Conservation (phyloP, 106 monocot species). For the Allium cepa region DNA sequence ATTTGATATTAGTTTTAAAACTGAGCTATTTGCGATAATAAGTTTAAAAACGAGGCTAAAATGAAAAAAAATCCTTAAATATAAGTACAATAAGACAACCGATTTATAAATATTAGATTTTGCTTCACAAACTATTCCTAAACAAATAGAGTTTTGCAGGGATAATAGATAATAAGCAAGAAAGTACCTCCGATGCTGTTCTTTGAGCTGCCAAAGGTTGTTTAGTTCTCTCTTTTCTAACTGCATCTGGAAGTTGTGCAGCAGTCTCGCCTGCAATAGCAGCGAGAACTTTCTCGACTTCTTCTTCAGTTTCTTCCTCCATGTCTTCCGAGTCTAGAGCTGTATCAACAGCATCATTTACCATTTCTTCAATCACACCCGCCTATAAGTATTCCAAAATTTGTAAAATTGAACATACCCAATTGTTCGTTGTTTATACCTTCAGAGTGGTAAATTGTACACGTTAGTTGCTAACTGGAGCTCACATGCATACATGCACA, state of each 20-base stretch:
- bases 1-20: too few species aligned
- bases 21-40: too few species aligned
- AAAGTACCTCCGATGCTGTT: conserved; percentile 32
- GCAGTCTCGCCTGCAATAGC: conserved; percentile 81
- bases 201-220: conserved; percentile 35
- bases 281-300: conserved; percentile 87
- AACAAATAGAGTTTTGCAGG: not conserved
- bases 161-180: not conserved
- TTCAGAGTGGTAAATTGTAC: too few species aligned
- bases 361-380: conserved; percentile 94
- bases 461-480: too few species aligned
- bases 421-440: too few species aligned
- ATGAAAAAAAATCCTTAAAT: too few species aligned
- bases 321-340: conserved; percentile 93
- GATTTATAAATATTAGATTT: too few species aligned
- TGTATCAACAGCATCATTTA: conserved; percentile 83
- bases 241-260: conserved; percentile 82
- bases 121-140: too few species aligned
- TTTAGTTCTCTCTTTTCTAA: conserved; percentile 42
- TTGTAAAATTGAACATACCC: too few species aligned
- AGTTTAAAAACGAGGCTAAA: too few species aligned
- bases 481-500: too few species aligned
- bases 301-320: conserved; percentile 83
- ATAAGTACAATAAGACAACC: too few species aligned
- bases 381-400: conserved; percentile 22